Conservation (phyloP, 129 eudicot genomes). For the Artemisia tridentata region DNA sequence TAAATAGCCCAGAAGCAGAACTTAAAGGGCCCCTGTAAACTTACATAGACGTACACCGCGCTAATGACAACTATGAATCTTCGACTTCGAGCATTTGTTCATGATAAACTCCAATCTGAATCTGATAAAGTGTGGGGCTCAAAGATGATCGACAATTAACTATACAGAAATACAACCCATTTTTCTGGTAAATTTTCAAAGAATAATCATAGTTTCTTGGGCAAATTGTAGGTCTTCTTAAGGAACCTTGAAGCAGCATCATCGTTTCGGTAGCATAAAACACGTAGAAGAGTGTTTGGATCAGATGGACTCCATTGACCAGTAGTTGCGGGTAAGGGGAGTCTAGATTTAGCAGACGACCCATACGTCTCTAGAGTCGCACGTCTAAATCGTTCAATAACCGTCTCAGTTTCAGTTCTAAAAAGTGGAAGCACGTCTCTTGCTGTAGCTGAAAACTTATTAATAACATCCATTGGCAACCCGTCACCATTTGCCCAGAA, state of each 20-base stretch:
- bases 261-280: conserved; percentile 87
- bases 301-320: conserved; percentile 69
- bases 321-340: conserved; percentile 89
- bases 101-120: conserved; percentile 12
- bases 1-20: conserved; percentile 25
- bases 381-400: conserved; percentile 76
- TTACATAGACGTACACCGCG: conserved; percentile 28
- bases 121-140: background rate
- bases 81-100: conserved; percentile 14
- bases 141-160: conserved; percentile 6
- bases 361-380: conserved; percentile 75
- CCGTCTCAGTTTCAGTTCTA: conserved; percentile 62
- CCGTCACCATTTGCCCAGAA: conserved; percentile 98
- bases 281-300: conserved; percentile 85
- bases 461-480: conserved; percentile 69
- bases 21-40: conserved; percentile 19
- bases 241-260: conserved; percentile 87
- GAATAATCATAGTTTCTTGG: conserved; percentile 57
- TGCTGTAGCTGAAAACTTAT: conserved; percentile 63
- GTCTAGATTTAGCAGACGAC: conserved; percentile 78
- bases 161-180: conserved; percentile 4
- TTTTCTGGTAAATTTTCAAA: background rate
- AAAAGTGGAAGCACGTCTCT: conserved; percentile 80
- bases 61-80: conserved; percentile 26
- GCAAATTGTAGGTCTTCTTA: conserved; percentile 89